Base-by-base conservation (phyloP, 2,329 filamentous ascomycete genomes). In the Neonectria neomacrospora region DNA sequence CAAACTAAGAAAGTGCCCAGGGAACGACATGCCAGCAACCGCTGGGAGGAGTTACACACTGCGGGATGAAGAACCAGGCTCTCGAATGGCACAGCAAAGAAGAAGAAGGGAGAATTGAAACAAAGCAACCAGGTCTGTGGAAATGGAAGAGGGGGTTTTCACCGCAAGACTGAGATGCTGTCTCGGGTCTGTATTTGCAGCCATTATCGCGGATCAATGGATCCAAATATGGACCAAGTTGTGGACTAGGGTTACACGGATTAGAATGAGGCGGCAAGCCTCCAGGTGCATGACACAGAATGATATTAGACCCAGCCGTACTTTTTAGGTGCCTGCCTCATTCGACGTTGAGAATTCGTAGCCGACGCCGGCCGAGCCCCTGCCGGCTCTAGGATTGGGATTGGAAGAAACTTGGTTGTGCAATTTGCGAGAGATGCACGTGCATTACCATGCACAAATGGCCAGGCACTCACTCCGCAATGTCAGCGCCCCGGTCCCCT, bases 1-100 rank as follows among this genome's bases (percentile, higher is more conserved):
- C 58, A 47, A 41, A 48, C 59, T 56, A 62, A 55, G 44, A 61
- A 53, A 53, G 54, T 58, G 51, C 41, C 47, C 22, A 62, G 47
- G 53, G 47, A 30, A 39, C 37, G 54, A 53, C 39, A 47, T 53
- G 47, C 41, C 48, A 62, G 20, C 42, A 58, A 44, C 37, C 52
- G 41, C 28, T 54, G 54, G 48, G 42, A 58, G 41, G 56, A n/a
- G 4, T 20, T 20, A 7, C 8, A 5, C 4, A n/a, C 12, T 50
- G 57, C 39, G 54, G 39, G 45, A 30, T 30, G 23, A 53, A 9
- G 30, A 22, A 26, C 30, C 32, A 54, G 54, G 32, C 16, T 8
- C 18, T 39, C 37, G 53, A 20, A 58, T 37, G 37, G 51, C 26
- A 41, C 16, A 52, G 20, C 11, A 26, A 22, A 16, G 34, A 30